Base-by-base conservation (phyloP, 768 basidiomycete species). In the Amanita rimosa region DNA sequence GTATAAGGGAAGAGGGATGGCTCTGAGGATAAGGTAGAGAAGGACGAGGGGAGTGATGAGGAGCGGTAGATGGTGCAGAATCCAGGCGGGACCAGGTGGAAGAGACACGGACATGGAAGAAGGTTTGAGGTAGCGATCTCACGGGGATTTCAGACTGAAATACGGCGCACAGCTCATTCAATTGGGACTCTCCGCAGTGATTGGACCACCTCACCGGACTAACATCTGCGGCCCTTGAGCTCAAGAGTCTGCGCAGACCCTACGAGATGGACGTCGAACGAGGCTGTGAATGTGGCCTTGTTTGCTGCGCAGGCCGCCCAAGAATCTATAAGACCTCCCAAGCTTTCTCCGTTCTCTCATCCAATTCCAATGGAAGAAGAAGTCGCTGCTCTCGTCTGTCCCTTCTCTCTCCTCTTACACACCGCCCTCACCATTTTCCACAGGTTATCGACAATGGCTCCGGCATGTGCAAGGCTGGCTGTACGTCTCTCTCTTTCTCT, bases 381-480 rank as follows among this genome's bases (percentile, higher is more conserved):
- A 61, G 68, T 73, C 47, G 69, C 71, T 56, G 71, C 71, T 36
- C 68, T 73, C 55, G 71, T 73, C 61, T 47, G 71, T 69, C 16
- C 72, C 59, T 67, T 75, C 62, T 71, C 74, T 69, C 63, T 44
- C 19, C 4, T 33, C 5, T 3, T 26, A 26, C 31, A 34, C 27
- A 19, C 34, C 39, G 22, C 53, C 33, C n/a, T n/a, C 27, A n/a
- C 13, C 44, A 35, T 24, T 24, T 19, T 42, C 26, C 5, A 27
- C 55, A 86, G 85, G 86, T 89, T 68, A 85, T 88, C 64, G 85
- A 91, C 69, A 89, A 89, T 67, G 91, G 90, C 63, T 97, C 94
- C 63, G 95, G 94, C 71, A 98, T 97, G 94, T 97, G 94, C 85
- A 98, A 98, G 75, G 95, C 95, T 80, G 95, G 96, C 71, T 92